phyloP scores from a whole-genome alignment of 441 rosid species.

The Theobroma grandiflorum region DNA sequence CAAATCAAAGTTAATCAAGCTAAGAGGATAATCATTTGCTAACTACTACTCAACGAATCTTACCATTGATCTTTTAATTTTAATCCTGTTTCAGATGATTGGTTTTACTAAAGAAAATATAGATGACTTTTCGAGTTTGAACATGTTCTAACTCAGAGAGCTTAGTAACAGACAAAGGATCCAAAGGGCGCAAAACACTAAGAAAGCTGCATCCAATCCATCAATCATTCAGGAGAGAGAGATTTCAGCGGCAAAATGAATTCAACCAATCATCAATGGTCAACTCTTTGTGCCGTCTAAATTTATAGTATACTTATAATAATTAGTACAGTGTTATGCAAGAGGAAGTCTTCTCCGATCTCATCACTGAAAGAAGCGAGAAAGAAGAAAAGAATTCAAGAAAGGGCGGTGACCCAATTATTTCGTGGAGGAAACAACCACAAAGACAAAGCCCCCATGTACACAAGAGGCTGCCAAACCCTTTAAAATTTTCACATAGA shows the following conservation, averaged over 20 bases:
- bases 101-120: background rate
- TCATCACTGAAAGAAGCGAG: background rate
- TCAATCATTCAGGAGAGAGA: background rate
- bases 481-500: slow-evolving; percentile 30
- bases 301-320: background rate
- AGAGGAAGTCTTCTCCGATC: background rate
- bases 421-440: slow-evolving; percentile 26
- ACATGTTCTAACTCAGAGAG: too few relatives aligned
- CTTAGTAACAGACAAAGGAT: background rate
- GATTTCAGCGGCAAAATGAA: slow-evolving; percentile 1
- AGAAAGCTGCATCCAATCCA: background rate
- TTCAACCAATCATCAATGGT: background rate
- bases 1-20: too few relatives aligned
- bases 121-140: too few relatives aligned
- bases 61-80: too few relatives aligned
- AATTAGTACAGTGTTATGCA: background rate
- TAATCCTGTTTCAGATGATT: too few relatives aligned
- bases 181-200: background rate
- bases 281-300: slow-evolving; percentile 24
- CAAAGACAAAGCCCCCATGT: background rate
- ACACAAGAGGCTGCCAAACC: background rate
- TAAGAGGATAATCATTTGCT: too few relatives aligned
- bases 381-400: background rate
- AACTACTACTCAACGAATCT: too few relatives aligned
- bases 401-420: slow-evolving; percentile 17